Evolutionary conservation across 441 rosid genomes (phyloP), one percentile per base, ranked within the genome.

Genomic region (Aleurites moluccanus): DNA sequence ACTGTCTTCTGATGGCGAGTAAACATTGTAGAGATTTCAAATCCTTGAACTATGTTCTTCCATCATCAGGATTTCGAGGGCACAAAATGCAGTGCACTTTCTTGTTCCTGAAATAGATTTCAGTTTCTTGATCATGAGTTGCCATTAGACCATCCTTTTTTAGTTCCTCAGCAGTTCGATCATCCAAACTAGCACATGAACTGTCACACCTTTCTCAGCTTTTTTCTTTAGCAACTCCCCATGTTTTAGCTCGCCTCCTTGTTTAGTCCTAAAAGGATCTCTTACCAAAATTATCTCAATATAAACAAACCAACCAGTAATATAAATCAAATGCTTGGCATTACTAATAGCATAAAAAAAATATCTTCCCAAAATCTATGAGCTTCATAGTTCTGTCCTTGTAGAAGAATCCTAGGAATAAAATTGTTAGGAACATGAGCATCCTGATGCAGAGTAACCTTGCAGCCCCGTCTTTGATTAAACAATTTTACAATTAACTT

Each of bases 351-450:
- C 84, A 23, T 80, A 80, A 16, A 76, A 16, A 76, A 85, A 10
- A 85, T 66, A 63, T 82, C 88, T 52, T 96, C 98, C 97, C 99
- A 96, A 42, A 97, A 92, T 75, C 98, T 83, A 42, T 86, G 96
- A 56, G 92, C 89, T 85, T 88, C 88, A 50, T 86, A 92, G 76
- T 76, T 55, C 75, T 89, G 88, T 74, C 94, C 91, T 30, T 35
- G 92, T 11, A 88, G 83, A 73, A 89, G 87, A 61, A 93, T 87
- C 14, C 73, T 82, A 0, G 97, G 94, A 62, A 86, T 73, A 72
- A 89, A 93, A 61, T 85, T 84, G 64, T 89, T 92, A 0, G 94
- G 97, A 69, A 89, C 82, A 70, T 96, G 98, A 85, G 97, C 94
- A 82, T 91, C 99, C 78, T 93, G 99, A 86, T 93, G 93, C 2